phyloP scores from a whole-genome alignment of 1,139 yeast genomes.

The Saccharomycopsis crataegensis region DNA sequence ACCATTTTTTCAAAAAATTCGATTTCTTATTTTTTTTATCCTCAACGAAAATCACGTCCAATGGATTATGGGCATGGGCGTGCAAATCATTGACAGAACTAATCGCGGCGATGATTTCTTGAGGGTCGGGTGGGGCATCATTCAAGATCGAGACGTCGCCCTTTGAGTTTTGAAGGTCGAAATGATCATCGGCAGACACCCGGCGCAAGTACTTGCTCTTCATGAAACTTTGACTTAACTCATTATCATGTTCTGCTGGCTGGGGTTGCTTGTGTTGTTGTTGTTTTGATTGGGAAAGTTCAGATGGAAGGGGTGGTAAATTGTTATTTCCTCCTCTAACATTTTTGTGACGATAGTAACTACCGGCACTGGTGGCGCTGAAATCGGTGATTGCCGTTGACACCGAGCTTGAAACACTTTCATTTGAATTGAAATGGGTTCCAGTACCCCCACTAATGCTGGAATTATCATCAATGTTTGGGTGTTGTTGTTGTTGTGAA shows the following conservation, averaged over 20 bases:
- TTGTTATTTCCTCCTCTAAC: background rate
- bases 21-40: conserved; percentile 34
- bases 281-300: conserved; percentile 3
- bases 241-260: conserved; percentile 23
- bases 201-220: conserved; percentile 16
- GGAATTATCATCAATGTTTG: conserved; percentile 10
- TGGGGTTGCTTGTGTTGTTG: background rate
- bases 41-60: conserved; percentile 22
- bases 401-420: conserved; percentile 17
- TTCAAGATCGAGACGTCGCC: conserved; percentile 10
- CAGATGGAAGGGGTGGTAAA: conserved; percentile 25
- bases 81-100: background rate
- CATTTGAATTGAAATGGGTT: conserved; percentile 11
- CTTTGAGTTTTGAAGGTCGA: conserved; percentile 1
- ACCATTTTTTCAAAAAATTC: conserved; percentile 48
- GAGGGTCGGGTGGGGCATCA: conserved; percentile 4
- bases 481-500: conserved; percentile 1
- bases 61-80: conserved; percentile 5
- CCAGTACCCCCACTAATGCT: conserved; percentile 5
- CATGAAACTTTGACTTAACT: conserved; percentile 13
- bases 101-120: conserved; percentile 4
- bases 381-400: conserved; percentile 48
- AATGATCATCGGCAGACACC: conserved; percentile 9
- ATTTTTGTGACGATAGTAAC: conserved; percentile 54
- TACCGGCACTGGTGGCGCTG: conserved; percentile 88